Evolutionary conservation across 1,284 basidiomycete species (phyloP).

Genomic region (Fomitopsis schrenkii): DNA sequence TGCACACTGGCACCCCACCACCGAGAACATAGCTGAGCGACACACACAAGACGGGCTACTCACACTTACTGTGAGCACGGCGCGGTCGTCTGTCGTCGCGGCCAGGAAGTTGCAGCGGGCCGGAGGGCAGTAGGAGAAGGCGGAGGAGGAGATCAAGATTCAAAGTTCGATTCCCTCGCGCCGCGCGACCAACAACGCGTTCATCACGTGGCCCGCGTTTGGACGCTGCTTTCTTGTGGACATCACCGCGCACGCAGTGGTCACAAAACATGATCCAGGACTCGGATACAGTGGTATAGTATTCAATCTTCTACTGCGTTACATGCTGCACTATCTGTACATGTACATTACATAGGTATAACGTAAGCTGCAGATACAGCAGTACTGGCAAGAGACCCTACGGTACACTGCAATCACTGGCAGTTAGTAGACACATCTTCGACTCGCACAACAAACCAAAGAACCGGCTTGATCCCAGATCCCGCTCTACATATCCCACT

Average conservation of each 20-base stretch:
- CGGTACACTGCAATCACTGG: neutral
- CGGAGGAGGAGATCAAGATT: neutral
- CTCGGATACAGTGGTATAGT: neutral
- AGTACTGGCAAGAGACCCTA: neutral
- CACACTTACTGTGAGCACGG: neutral
- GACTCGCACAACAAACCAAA: neutral
- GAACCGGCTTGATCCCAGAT: neutral
- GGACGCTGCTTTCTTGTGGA: neutral
- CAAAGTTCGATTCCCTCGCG: neutral
- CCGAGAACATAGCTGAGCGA: neutral
- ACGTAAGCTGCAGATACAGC: neutral
- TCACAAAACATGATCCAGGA: too few species aligned
- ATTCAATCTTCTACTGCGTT: neutral
- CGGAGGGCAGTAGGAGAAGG: neutral
- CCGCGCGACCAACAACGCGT: neutral
- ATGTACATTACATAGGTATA: conserved; percentile 1
- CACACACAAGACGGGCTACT: neutral
- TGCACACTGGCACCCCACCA: too few species aligned
- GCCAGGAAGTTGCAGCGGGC: neutral
- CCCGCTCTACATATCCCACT: conserved; percentile 51
- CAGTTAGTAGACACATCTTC: neutral
- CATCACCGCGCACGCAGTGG: neutral
- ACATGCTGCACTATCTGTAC: neutral
- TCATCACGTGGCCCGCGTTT: neutral
- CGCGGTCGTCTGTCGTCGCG: neutral